Percentiles rank a stretch among this genome's conserved stretches.
Conservation (phyloP, 805 yeast species). For the Barnettozyma vustinii region DNA sequence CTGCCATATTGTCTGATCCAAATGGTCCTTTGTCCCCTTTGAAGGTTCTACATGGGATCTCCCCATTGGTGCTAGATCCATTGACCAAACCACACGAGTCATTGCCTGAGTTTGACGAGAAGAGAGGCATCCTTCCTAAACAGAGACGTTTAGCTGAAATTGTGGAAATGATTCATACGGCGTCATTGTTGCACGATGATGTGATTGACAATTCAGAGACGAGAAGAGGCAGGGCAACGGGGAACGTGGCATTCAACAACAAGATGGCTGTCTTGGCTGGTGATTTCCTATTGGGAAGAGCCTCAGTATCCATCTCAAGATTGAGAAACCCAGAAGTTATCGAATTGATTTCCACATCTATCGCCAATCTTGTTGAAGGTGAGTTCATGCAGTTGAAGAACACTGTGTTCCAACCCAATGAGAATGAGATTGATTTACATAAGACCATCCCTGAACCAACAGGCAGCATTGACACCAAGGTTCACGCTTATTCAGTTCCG, state of each 20-base stretch:
- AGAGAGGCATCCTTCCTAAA: conserved; percentile 81
- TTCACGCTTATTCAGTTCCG: conserved; percentile 32
- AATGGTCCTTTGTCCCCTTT: conserved; percentile 73
- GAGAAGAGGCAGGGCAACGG: conserved; percentile 85
- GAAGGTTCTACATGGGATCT: conserved; percentile 80
- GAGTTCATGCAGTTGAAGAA: conserved; percentile 98
- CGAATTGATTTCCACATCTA: conserved; percentile 90
- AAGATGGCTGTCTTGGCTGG: conserved; percentile 98
- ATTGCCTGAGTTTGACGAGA: conserved; percentile 52
- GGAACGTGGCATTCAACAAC: conserved; percentile 90
- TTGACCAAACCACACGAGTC: conserved; percentile 73
- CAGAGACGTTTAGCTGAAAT: conserved; percentile 95
- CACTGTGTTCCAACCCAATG: conserved; percentile 60
- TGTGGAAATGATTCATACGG: conserved; percentile 98
- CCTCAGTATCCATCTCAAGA: conserved; percentile 92
- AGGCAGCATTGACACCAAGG: conserved; percentile 53
- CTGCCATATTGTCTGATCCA: conserved; percentile 43
- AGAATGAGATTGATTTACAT: conserved; percentile 40
- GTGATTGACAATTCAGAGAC: conserved; percentile 89
- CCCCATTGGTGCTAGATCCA: conserved; percentile 83
- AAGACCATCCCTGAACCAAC: conserved; percentile 48
- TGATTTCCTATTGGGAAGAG: conserved; percentile 90
- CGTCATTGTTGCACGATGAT: conserved; percentile 91
- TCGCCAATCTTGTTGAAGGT: conserved; percentile 96
- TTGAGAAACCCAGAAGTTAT: conserved; percentile 95